Evolutionary conservation across 2,329 filamentous ascomycete genomes (phyloP), one percentile per base, ranked within the genome.

Genomic region (Thielaviopsis populi): DNA sequence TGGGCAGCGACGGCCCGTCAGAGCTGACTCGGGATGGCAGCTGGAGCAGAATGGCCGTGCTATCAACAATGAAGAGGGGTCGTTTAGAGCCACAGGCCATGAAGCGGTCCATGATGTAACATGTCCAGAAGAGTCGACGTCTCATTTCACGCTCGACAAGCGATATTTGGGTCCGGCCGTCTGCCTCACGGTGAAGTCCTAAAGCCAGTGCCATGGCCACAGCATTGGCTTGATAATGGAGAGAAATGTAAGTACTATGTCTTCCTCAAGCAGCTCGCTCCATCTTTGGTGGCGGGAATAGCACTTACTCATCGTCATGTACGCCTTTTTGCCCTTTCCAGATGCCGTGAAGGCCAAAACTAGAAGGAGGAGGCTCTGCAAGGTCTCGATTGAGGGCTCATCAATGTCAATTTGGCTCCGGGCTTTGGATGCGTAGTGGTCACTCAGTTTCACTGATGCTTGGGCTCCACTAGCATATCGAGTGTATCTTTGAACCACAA

Each of bases 61-160:
- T 84, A 72, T 95, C 90, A 30, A 83, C 81, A 27, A 94, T 85
- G 7, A 95, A 76, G n/a, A 87, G 89, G 0, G 89, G 88, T 10
- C 90, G 80, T 69, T 88, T 90, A 2, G 89, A 92, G 17, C 90
- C 90, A 68, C 87, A 90, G 1, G 87, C 83, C 68, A 86, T 80
- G 69, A 92, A 94, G n/a, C 88, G 82, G 71, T 95, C 90, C 73
- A 95, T 85, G 30, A 95, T 76, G 69, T 94, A 95, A 71, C 88
- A 92, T 1, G 88, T 86, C 90, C 90, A 95, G 73, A 95, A 95
- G 1, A 95, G 76, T n/a, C 88, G 81, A 63, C 90, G 79, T 56
- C 88, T 81, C 70, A 85, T 84, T 75, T 95, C 90, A 64, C 87
- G 81, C 70, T 95, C 89, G 10, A n/a, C 15, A 19, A 5, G 11